Evolutionary conservation across 2,329 filamentous ascomycete species (phyloP).

Genomic region (Apiospora sp.): DNA sequence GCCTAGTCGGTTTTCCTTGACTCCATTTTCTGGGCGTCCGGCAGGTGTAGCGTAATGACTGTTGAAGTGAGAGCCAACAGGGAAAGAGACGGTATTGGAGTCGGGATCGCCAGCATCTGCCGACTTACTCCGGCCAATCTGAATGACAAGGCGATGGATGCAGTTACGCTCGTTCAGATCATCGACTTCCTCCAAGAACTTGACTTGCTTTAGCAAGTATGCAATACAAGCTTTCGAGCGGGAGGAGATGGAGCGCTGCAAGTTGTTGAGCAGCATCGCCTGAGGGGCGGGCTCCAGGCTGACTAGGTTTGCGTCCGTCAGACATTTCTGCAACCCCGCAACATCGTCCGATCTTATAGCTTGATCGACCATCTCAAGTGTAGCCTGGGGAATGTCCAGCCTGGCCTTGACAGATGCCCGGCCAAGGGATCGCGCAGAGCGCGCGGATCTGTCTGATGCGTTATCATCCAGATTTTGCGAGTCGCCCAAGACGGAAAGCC

Average conservation of each 20-base stretch:
- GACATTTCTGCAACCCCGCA: constrained; percentile 59
- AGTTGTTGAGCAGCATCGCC: constrained; percentile 76
- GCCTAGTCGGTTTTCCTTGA: constrained; percentile 71
- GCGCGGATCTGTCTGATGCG: constrained; percentile 75
- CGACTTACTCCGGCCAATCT: constrained; percentile 80
- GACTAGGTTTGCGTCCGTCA: constrained; percentile 65
- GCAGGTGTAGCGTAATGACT: constrained; percentile 80
- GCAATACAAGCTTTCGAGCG: constrained; percentile 74
- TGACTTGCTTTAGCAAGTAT: constrained; percentile 73
- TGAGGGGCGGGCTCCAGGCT: constrained; percentile 65
- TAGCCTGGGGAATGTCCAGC: constrained; percentile 72
- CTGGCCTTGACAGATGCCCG: constrained; percentile 79
- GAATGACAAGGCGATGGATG: constrained; percentile 89
- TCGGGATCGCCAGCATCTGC: constrained; percentile 56
- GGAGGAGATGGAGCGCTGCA: constrained; percentile 79
- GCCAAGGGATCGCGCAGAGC: constrained; percentile 75
- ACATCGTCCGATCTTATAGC: constrained; percentile 75
- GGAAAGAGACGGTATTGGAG: constrained; percentile 58
- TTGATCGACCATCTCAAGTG: constrained; percentile 76
- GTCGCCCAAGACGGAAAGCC: constrained; percentile 84
- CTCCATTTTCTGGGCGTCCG: constrained; percentile 62
- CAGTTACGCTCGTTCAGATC: constrained; percentile 96
- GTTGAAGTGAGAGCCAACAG: constrained; percentile 61
- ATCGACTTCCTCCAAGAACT: constrained; percentile 81
- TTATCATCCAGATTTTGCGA: constrained; percentile 79